A percentile compares a stretch with the other conserved stretches of the same genome.
phyloP scores from a whole-genome alignment of 305 asterid species.

The Solanum hybrid region DNA sequence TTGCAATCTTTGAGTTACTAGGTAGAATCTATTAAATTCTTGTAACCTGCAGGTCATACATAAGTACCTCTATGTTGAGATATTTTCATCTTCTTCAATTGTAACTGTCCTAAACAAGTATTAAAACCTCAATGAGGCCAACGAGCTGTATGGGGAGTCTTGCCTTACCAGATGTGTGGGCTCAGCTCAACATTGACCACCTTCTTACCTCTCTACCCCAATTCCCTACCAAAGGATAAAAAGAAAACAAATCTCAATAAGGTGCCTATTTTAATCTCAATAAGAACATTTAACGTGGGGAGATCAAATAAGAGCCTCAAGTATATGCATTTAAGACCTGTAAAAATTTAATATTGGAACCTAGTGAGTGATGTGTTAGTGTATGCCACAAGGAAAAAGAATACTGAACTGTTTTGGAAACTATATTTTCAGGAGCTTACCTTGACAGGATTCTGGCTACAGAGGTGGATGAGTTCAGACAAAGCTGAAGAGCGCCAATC shows the following conservation, averaged over 20 bases:
- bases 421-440: slow-evolving; percentile 56
- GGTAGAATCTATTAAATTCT: neutral
- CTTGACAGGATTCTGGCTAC: slow-evolving; percentile 92
- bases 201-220: neutral
- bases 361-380: neutral
- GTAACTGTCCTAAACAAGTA: neutral
- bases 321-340: neutral
- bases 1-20: neutral
- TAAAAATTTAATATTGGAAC: neutral
- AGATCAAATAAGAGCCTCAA: neutral
- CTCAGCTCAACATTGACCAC: neutral
- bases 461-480: slow-evolving; percentile 68
- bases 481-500: slow-evolving; percentile 54
- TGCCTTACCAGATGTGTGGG: neutral
- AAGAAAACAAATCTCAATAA: neutral
- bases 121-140: neutral
- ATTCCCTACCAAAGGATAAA: neutral
- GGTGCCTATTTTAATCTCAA: neutral
- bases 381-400: neutral
- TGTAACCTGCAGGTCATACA: neutral
- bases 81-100: neutral
- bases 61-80: neutral
- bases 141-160: neutral
- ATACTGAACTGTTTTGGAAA: neutral
- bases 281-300: neutral